phyloP scores from a whole-genome alignment of 176 grass and related monocot species.

The Luzula sylvatica region DNA sequence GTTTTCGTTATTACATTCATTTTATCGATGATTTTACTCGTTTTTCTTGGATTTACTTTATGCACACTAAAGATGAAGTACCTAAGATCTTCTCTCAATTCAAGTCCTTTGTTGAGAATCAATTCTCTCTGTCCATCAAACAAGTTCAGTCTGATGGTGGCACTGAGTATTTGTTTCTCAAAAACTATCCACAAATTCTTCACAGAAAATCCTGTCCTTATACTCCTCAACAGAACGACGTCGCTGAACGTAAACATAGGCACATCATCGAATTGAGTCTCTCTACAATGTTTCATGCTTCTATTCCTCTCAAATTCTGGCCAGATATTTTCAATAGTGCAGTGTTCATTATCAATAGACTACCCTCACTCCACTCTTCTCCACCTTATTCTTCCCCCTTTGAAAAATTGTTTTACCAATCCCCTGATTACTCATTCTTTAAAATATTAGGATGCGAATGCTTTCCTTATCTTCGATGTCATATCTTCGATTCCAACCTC shows the following conservation, averaged over 20 bases:
- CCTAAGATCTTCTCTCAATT: not conserved
- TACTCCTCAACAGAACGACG: not conserved
- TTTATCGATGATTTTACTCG: slow-evolving; percentile 13
- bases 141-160: not conserved
- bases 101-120: not conserved
- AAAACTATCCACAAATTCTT: not conserved
- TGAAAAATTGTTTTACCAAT: not conserved
- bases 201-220: not conserved
- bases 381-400: not conserved
- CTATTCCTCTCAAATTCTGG: not conserved
- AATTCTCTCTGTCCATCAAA: not conserved
- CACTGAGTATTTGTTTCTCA: not conserved
- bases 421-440: not conserved
- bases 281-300: not conserved
- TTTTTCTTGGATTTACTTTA: not conserved
- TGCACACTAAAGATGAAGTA: not conserved
- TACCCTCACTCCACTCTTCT: not conserved
- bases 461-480: not conserved
- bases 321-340: not conserved
- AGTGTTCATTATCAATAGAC: not conserved
- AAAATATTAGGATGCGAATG: not conserved
- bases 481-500: not conserved
- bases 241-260: not conserved
- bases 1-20: not conserved
- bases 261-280: not conserved